phyloP scores from a whole-genome alignment of 1,139 yeast genomes.

The Yamadazyma oceani region DNA sequence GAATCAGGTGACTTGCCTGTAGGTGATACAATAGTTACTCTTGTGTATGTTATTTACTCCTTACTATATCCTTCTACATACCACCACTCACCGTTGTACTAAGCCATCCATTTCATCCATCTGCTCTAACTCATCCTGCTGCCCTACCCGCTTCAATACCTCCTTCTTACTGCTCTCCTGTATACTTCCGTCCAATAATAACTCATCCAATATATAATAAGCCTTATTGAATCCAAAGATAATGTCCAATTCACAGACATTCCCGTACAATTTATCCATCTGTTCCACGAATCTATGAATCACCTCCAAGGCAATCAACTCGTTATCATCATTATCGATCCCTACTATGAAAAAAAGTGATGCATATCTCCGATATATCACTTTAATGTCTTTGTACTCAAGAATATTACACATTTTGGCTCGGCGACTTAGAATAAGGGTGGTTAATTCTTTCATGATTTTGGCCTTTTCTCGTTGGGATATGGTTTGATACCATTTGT shows the following conservation, averaged over 20 bases:
- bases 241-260: constrained; percentile 90
- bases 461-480: constrained; percentile 82
- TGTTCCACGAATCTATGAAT: constrained; percentile 95
- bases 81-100: background rate
- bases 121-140: constrained; percentile 67
- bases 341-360: constrained; percentile 89
- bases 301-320: constrained; percentile 77
- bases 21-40: too few relatives aligned
- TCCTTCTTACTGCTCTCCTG: constrained; percentile 84
- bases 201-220: constrained; percentile 86
- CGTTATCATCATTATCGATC: constrained; percentile 81
- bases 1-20: too few relatives aligned
- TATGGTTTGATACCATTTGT: constrained; percentile 88
- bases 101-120: constrained; percentile 49
- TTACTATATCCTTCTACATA: too few relatives aligned
- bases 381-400: constrained; percentile 85
- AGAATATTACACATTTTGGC: constrained; percentile 96
- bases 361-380: constrained; percentile 90
- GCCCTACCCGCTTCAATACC: constrained; percentile 70
- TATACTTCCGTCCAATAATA: constrained; percentile 78
- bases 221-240: constrained; percentile 95
- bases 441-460: constrained; percentile 82
- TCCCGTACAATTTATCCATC: constrained; percentile 96
- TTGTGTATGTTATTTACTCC: too few relatives aligned
- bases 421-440: constrained; percentile 78